phyloP scores from a whole-genome alignment of 441 rosid genomes.

The Syzygium syzygioides region DNA sequence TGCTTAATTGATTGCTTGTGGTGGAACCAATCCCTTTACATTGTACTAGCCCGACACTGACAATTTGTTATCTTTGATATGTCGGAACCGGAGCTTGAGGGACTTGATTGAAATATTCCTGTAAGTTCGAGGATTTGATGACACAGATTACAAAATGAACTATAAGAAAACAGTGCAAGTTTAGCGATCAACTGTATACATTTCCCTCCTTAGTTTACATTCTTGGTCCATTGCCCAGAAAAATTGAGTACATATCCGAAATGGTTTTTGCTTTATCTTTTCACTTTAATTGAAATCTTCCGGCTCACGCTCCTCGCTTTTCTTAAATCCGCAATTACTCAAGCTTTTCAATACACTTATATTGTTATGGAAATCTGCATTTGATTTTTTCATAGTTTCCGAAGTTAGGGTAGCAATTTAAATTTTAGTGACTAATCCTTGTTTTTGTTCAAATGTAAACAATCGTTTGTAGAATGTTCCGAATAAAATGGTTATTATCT shows the following conservation, averaged over 20 bases:
- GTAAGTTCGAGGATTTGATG: rapidly evolving
- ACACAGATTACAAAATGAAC: not conserved
- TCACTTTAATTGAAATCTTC: too few species aligned
- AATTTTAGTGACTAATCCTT: not conserved
- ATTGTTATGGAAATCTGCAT: not conserved
- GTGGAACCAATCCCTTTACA: not conserved
- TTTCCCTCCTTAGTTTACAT: not conserved
- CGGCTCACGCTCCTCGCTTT: rapidly evolving
- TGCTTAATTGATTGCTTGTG: not conserved
- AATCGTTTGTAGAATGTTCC: too few species aligned
- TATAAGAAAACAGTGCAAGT: not conserved
- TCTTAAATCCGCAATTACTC: not conserved
- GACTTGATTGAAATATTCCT: not conserved
- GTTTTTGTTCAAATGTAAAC: too few species aligned
- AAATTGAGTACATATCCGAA: rapidly evolving
- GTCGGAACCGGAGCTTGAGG: rapidly evolving
- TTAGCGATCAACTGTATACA: not conserved
- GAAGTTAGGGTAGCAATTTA: rapidly evolving
- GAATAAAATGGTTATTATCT: too few species aligned
- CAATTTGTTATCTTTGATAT: not conserved
- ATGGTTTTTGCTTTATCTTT: not conserved
- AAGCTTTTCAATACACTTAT: not conserved
- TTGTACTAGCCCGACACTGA: rapidly evolving
- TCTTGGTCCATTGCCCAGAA: not conserved
- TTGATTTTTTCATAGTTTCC: not conserved